phyloP scores from a whole-genome alignment of 2,329 filamentous ascomycete species.

The Fusarium solani-melongenae region DNA sequence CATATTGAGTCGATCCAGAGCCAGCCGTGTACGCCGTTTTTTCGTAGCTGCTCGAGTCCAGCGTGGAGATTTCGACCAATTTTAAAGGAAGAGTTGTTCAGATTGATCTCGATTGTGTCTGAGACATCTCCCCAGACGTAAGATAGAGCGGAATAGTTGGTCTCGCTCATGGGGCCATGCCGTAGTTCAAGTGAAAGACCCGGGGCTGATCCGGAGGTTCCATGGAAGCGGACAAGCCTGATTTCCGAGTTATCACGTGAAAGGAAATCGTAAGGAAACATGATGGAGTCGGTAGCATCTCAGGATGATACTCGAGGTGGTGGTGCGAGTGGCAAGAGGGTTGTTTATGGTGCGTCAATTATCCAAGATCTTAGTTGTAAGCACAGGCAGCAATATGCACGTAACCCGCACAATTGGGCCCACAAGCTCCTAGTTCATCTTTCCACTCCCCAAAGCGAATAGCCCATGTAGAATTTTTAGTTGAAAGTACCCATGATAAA shows the following conservation, averaged over 20 bases:
- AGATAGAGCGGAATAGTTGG: not conserved
- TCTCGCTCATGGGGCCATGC: not conserved
- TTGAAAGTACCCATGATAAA: no score
- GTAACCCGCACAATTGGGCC: no score
- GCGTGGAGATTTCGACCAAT: not conserved
- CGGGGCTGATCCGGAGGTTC: accelerated
- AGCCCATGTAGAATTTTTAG: no score
- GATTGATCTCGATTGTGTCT: not conserved
- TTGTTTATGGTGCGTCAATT: no score
- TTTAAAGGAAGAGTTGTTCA: not conserved
- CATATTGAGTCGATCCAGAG: not conserved
- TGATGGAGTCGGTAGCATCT: not conserved
- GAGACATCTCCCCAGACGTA: not conserved
- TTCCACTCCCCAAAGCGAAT: no score
- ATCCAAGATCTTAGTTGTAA: no score
- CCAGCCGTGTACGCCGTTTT: not conserved
- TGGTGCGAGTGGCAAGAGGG: no score
- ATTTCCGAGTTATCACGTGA: not conserved
- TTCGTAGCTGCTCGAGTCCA: not conserved
- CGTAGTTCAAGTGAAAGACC: not conserved
- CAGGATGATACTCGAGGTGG: not conserved
- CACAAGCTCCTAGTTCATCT: no score
- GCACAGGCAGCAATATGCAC: no score
- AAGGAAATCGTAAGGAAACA: not conserved
- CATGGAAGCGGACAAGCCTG: not conserved